Evolutionary conservation across 2,329 filamentous ascomycete genomes (phyloP), one percentile per base, ranked within the genome.

Genomic region (Chrysoporthe deuterocubensis): DNA sequence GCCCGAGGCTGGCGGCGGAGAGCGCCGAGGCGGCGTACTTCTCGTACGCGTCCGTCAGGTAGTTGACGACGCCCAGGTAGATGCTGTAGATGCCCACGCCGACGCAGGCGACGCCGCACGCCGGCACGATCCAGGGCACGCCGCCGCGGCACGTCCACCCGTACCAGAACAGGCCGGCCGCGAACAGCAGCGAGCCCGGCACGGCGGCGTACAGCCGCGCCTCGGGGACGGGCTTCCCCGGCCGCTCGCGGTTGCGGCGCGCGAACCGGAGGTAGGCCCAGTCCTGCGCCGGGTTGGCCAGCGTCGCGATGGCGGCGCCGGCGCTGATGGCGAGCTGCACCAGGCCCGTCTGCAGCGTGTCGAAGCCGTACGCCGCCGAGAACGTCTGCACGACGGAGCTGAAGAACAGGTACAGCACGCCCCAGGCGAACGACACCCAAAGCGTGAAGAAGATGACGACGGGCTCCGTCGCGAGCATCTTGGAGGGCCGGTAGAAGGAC

Each of bases 401-500:
- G 52, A 81, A 76, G 83, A 88, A 79, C 68, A 93, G 82, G 75
- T 92, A 93, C 0, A 93, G 81, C 0, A 92, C 83, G 0, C 87
- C 89, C 88, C 90, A 93, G 61, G 85, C 87, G 76, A 93, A 93
- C 0, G 89, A 83, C 0, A 89, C 86, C 89, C 91, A 93, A 3
- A 68, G 52, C 0, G 87, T 89, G 78, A 93, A 93, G 79, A 82
- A 88, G 74, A 88, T 88, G 0, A 89, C 85, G 14, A 89, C 85
- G 0, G 86, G 85, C 70, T 89, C 87, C 0, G 86, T 89, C 34
- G 83, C 73, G 6, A 89, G 81, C 4, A 89, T 81, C 8, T 72
- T 73, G 0, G 81, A 63, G 0, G 80, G 79, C 18, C 77, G 74
- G 1, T 68, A 71, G 62, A 78, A 77, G 50, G 73, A 75, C 14